Base-by-base conservation (phyloP, 2,329 filamentous ascomycete species). In the Alternaria conjuncta region DNA sequence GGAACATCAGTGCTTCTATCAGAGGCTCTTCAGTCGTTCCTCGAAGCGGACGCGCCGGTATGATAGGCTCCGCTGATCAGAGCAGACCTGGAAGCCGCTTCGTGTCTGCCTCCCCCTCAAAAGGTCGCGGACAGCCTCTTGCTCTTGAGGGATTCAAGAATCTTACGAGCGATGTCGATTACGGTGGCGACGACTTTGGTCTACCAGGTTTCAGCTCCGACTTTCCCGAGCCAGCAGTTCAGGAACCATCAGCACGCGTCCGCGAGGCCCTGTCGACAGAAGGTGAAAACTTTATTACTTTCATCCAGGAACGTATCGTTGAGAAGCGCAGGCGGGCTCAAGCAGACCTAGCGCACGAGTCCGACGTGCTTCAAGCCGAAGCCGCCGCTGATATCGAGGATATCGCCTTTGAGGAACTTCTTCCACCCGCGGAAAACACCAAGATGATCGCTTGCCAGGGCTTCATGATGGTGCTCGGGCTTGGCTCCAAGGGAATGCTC, bases 341-440 rank as follows among this genome's bases (percentile, higher is more conserved):
- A 32, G 64, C 44, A 32, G 57, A 57, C 5, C 9, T 61, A 13
- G 69, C 61, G 41, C 45, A 49, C 15, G 65, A 66, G 55, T 69
- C 60, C 18, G 75, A 74, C 49, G 50, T 57, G 7, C 55, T 71
- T 18, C 68, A 72, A 45, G 44, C 79, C n/a, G 78, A 80, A 21
- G 72, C 74, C 12, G 75, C 75, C 15, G 73, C 65, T 10, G 65
- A 67, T 11, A 61, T 67, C 3, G 75, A 78, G 5, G 72, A 75
- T 79, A 82, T 96, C 45, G 81, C 85, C 0, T 96, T 97, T 73
- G 87, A 90, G 49, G 82, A 88, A 53, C 80, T 97, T 10, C 87
- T 96, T 47, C 84, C 87, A n/a, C 86, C 88, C 0, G 74, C 74
- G 10, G 79, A 83, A 45, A 88, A 86, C 28, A 83, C 77, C 45